phyloP scores from a whole-genome alignment of 768 basidiomycete genomes.

The Lepiota venenata region DNA sequence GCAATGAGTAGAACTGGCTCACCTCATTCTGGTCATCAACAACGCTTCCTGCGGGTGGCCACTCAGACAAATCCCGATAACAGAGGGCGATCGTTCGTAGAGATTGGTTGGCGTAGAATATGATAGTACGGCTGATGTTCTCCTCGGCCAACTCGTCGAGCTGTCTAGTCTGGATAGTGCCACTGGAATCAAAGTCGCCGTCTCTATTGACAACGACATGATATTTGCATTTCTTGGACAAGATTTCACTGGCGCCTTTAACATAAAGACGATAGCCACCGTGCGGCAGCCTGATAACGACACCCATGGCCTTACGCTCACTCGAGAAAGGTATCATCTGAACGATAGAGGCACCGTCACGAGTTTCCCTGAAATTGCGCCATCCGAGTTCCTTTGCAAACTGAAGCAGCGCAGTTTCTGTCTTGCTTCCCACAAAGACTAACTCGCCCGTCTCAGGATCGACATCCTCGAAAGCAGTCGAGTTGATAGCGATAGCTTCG shows the following conservation, averaged over 20 bases:
- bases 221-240: slow-evolving; percentile 68
- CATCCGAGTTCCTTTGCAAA: slow-evolving; percentile 83
- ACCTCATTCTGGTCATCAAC: slow-evolving; percentile 52
- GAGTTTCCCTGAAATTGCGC: slow-evolving; percentile 63
- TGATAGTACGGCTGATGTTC: slow-evolving; percentile 91
- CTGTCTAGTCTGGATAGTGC: slow-evolving; percentile 46
- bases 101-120: slow-evolving; percentile 96
- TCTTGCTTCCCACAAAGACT: slow-evolving; percentile 89
- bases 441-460: slow-evolving; percentile 55
- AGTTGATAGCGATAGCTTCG: slow-evolving; percentile 85
- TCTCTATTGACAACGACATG: slow-evolving; percentile 68
- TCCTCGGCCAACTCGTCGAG: slow-evolving; percentile 69
- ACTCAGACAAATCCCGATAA: slow-evolving; percentile 81
- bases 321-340: slow-evolving; percentile 95
- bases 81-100: slow-evolving; percentile 93
- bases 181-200: slow-evolving; percentile 16
- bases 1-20: slow-evolving; percentile 12
- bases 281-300: slow-evolving; percentile 62
- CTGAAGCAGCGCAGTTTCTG: slow-evolving; percentile 86
- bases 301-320: slow-evolving; percentile 93
- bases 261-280: slow-evolving; percentile 68
- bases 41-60: slow-evolving; percentile 66
- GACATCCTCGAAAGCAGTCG: slow-evolving; percentile 88
- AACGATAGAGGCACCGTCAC: slow-evolving; percentile 58
- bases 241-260: slow-evolving; percentile 94